phyloP scores from a whole-genome alignment of 805 yeast genomes.

The Saccharomycopsis schoenii region DNA sequence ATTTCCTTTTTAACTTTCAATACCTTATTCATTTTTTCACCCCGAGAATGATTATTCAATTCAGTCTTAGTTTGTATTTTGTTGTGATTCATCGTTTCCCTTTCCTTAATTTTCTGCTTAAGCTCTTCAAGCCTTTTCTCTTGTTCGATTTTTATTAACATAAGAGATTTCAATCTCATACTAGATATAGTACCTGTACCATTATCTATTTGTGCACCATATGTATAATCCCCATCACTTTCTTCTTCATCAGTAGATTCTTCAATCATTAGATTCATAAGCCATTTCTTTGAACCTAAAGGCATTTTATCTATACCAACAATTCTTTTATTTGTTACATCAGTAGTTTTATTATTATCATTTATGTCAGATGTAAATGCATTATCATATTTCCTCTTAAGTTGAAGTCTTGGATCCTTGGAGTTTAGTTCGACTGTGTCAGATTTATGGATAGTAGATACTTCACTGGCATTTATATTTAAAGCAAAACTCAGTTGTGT shows the following conservation, averaged over 20 bases:
- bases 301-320: not conserved
- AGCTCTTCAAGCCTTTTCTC: slow-evolving; percentile 2
- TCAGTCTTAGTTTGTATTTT: not conserved
- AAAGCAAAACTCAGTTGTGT: not conserved
- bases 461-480: no score
- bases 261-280: slow-evolving; percentile 5
- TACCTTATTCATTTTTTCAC: slow-evolving; percentile 15
- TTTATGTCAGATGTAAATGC: not conserved
- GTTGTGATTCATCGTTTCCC: not conserved
- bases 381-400: not conserved
- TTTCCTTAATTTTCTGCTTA: slow-evolving; percentile 1
- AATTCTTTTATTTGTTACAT: not conserved
- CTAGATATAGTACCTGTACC: not conserved
- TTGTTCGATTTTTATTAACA: slow-evolving; percentile 4
- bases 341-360: not conserved
- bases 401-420: not conserved
- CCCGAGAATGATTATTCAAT: slow-evolving; percentile 12
- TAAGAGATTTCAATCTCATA: not conserved
- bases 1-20: slow-evolving; percentile 4
- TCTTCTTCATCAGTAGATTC: slow-evolving; percentile 3
- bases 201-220: not conserved
- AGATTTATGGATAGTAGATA: not conserved
- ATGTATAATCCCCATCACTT: not conserved
- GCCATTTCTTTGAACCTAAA: slow-evolving; percentile 9
- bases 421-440: not conserved